These are phyloP conservation scores for Torulaspora quercuum DNA, from an alignment of 805 yeast species.

Conservation along the genomic window DNA sequence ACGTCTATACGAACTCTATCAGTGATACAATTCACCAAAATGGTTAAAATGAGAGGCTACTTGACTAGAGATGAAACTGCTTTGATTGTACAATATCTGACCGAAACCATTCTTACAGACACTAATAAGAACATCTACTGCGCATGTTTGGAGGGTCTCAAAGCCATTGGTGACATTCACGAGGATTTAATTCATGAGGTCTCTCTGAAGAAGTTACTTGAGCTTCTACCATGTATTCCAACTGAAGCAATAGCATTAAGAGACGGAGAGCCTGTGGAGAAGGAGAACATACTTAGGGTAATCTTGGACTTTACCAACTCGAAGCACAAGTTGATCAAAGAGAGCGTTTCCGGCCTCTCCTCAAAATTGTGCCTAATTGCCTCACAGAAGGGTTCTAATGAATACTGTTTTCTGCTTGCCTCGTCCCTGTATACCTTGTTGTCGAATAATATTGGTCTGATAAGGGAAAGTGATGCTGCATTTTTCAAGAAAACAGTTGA, in stretches of 20 bases:
- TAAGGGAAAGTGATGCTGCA: constrained; percentile 18
- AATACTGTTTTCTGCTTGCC: constrained; percentile 30
- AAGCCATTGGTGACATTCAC: constrained; percentile 36
- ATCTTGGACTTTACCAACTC: constrained; percentile 36
- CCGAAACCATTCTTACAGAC: constrained; percentile 55
- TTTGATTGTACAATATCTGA: constrained; percentile 60
- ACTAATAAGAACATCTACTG: constrained; percentile 49
- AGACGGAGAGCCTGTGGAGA: constrained; percentile 28
- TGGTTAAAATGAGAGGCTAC: constrained; percentile 49
- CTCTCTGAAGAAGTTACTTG: constrained; percentile 50
- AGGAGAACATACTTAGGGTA: constrained; percentile 37
- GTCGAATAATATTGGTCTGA: constrained; percentile 22
- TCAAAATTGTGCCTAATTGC: constrained; percentile 19
- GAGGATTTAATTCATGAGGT: constrained; percentile 46
- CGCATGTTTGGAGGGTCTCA: constrained; percentile 55
- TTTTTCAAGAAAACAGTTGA: constrained; percentile 24
- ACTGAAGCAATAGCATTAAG: constrained; percentile 29
- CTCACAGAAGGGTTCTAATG: constrained; percentile 12
- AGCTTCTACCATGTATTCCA: constrained; percentile 48
- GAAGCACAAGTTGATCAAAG: constrained; percentile 30
- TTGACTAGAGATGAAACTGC: constrained; percentile 54
- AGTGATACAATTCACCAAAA: constrained; percentile 57
- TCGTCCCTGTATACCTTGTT: constrained; percentile 30
- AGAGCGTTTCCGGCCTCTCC: constrained; percentile 27
- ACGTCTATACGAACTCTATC: constrained; percentile 66